Evolutionary conservation across 2,329 filamentous ascomycete genomes (phyloP), one percentile per base, ranked within the genome.

Genomic region (Lachnellula occidentalis): DNA sequence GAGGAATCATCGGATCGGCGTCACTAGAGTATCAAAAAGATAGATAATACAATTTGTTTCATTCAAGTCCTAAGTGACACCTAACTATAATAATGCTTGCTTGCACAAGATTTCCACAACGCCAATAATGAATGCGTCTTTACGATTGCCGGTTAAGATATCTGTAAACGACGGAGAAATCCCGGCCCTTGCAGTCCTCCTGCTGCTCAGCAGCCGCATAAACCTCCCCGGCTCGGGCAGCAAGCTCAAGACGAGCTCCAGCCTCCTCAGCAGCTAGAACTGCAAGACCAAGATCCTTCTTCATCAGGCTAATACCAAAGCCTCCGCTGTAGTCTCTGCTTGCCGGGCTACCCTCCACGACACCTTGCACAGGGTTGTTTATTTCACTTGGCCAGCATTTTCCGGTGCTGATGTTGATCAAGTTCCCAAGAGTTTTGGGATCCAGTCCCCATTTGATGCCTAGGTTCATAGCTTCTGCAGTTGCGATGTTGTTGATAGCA

Each of bases 401-500:
- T n/a, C 94, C 94, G 0, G 92, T 96, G 64, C 90, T 94, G 3
- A 88, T 87, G 69, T 96, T 97, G 75, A 99, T 90, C 71, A 99
- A 84, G 50, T 86, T 84, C 0, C 90, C 88, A 2, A 99, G 78
- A 7, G 83, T 85, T 51, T 75, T 70, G 0, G 78, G 78, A 58
- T 83, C 77, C 17, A 83, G 64, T 2, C 79, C 80, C 39, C 80
- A 72, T 31, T 74, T 74, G 3, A 80, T 79, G 2, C 77, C 80
- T 43, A 84, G 74, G 1, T 81, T 81, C 73, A 83, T 80, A 1
- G 78, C 79, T 66, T 85, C 82, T 15, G 76, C 77, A 2, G 79
- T 75, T 1, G 78, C 72, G 12, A 81, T 91, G 72, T 99, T 99
- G 76, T 91, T 95, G 63, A 97, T 84, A 4, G 92, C 92, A 3